Percentiles rank a stretch among this genome's conserved stretches.
Evolutionary conservation across 1,139 yeast genomes (phyloP).

Genomic region (Candida sanyaensis): DNA sequence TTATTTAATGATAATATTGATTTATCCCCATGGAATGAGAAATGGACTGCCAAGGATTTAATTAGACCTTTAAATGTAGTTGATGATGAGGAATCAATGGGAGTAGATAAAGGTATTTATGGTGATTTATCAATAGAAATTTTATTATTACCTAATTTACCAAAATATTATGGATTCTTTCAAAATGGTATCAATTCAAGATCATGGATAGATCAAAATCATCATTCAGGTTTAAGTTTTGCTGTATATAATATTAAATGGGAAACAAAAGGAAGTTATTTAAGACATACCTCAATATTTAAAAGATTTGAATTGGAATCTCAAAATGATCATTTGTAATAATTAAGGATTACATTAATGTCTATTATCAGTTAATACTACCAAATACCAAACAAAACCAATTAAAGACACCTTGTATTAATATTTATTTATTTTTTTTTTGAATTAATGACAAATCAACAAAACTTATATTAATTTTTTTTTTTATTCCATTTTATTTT

Average conservation of each 20-base stretch:
- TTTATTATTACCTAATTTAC: conserved; percentile 67
- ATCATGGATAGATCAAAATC: conserved; percentile 51
- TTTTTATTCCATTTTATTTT: no score
- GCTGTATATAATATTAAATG: conserved; percentile 59
- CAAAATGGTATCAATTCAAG: conserved; percentile 74
- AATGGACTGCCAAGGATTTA: conserved; percentile 31
- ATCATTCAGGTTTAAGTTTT: conserved; percentile 71
- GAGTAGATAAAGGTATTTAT: conserved; percentile 29
- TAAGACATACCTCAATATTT: conserved; percentile 29
- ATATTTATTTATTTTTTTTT: no score
- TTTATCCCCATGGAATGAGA: conserved; percentile 34
- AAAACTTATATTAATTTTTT: no score
- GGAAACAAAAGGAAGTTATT: conserved; percentile 38
- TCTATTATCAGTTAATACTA: no score
- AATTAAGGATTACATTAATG: conserved; percentile 9
- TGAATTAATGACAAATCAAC: no score
- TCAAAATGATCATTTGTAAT: conserved; percentile 22
- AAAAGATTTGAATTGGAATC: conserved; percentile 32
- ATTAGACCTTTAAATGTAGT: conserved; percentile 22
- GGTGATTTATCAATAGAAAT: conserved; percentile 70
- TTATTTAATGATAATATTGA: conserved; percentile 39
- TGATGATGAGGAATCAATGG: conserved; percentile 8
- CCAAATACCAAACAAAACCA: no score
- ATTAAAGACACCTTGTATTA: no score
- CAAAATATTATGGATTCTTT: conserved; percentile 59